Base-by-base conservation (phyloP, 305 asterid genomes). In the Lippia alba region DNA sequence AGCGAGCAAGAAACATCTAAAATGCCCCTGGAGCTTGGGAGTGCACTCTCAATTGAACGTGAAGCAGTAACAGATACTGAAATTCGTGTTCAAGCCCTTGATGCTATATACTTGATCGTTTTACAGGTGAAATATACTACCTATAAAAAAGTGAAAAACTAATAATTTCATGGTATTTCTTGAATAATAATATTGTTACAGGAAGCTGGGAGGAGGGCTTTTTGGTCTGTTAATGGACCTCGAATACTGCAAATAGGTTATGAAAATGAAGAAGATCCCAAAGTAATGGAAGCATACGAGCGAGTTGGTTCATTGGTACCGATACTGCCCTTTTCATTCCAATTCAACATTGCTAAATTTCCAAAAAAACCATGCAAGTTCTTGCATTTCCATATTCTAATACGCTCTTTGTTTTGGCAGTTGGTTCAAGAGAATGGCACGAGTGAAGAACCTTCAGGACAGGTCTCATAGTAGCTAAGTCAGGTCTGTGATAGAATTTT, bases 151-250 rank as follows among this genome's bases (percentile, higher is more conserved):
- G 41, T 36, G 41, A 1, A 7, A 36, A 36, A 36, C 6, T 4
- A 8, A 4, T 4, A 4, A 36, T 36, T 9, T 10, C 4, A n/a
- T 11, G 5, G n/a, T 46, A 7, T 46, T 46, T 46, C 4, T n/a
- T 4, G 53, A 46, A 46, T 53, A 10, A 14, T 12, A 50, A 60
- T 54, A 7, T 49, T 75, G 16, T 73, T 59, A 48, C 78, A 94
- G 99, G 99, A 92, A 71, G 96, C 88, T 10, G 97, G 99, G 56
- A 75, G 96, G 78, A 85, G 93, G 76, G 99, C 98, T 56, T 90
- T 94, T 80, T 94, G 99, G 99, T 90, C 96, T 10, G 84, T 94
- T 68, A 90, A 88, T 64, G 98, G 99, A 36, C 97, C 98, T 4
- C 83, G 96, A 53, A 90, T 94, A 75, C 83, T 94, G 76, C 96